These are phyloP conservation scores for Trichophaea hybrida DNA, from an alignment of 2,329 filamentous ascomycete genomes.

Conservation along the genomic window DNA sequence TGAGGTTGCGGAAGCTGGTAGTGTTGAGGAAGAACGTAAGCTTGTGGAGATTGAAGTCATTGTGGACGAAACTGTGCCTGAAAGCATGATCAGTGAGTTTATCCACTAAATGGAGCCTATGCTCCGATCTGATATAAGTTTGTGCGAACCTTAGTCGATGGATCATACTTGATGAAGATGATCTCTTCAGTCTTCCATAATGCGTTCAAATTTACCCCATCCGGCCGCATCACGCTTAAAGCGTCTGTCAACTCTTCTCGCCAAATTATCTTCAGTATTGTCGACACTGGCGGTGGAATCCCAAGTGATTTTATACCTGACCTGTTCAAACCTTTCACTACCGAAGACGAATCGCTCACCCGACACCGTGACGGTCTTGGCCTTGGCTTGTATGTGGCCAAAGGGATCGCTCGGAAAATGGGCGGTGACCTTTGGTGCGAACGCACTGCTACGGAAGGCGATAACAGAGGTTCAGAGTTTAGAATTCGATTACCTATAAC, in stretches of 20 bases:
- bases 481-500: slow-evolving; percentile 51
- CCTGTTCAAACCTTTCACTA: slow-evolving; percentile 55
- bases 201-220: slow-evolving; percentile 56
- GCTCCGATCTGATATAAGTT: neutral
- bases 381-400: slow-evolving; percentile 56
- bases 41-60: slow-evolving; percentile 34
- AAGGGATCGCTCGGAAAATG: slow-evolving; percentile 53
- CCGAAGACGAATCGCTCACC: slow-evolving; percentile 53
- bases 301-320: slow-evolving; percentile 50
- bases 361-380: slow-evolving; percentile 54
- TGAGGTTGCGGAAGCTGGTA: slow-evolving; percentile 29
- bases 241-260: slow-evolving; percentile 31
- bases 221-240: slow-evolving; percentile 44
- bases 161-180: slow-evolving; percentile 33
- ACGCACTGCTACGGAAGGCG: slow-evolving; percentile 46
- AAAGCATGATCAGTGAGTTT: slow-evolving; percentile 37
- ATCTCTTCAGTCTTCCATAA: slow-evolving; percentile 45
- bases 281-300: slow-evolving; percentile 55
- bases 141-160: slow-evolving; percentile 12
- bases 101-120: neutral
- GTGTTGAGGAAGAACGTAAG: slow-evolving; percentile 32
- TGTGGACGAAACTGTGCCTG: slow-evolving; percentile 38
- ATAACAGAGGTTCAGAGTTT: slow-evolving; percentile 50
- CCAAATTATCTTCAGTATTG: slow-evolving; percentile 33
- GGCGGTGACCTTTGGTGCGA: slow-evolving; percentile 53